These are phyloP conservation scores for Blastocystis hominis DNA, from an alignment of 352 stramenopile species.

Conservation along the genomic window DNA sequence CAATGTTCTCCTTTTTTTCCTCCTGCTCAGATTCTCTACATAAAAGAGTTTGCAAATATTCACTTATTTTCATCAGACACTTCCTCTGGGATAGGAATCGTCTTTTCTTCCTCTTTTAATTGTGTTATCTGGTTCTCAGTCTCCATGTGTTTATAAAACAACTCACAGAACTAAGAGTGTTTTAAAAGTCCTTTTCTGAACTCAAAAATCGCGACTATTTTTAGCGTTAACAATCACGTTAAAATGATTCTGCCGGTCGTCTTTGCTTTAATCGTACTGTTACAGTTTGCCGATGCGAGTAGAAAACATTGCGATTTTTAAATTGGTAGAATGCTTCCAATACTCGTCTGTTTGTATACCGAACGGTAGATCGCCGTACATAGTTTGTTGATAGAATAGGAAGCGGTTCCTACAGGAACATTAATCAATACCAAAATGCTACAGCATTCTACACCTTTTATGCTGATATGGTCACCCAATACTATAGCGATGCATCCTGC, in stretches of 20 bases:
- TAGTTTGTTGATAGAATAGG: background rate
- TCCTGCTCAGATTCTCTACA: background rate
- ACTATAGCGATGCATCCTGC: background rate
- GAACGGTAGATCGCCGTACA: background rate
- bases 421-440: background rate
- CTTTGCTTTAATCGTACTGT: background rate
- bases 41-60: background rate
- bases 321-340: background rate
- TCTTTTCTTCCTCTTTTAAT: background rate
- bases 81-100: background rate
- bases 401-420: background rate
- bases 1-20: background rate
- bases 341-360: background rate
- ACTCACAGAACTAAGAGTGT: background rate
- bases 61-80: background rate
- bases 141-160: background rate
- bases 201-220: too few relatives aligned
- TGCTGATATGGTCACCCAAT: background rate
- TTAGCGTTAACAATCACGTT: background rate
- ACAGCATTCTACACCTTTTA: constrained; percentile 32
- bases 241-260: background rate
- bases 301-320: background rate
- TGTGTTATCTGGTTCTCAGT: background rate
- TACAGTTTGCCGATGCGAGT: background rate
- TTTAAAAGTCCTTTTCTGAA: too few relatives aligned